A percentile compares a stretch with the other conserved stretches of the same genome.
Evolutionary conservation across 768 basidiomycete genomes (phyloP).

Genomic region (Piloderma croceum): DNA sequence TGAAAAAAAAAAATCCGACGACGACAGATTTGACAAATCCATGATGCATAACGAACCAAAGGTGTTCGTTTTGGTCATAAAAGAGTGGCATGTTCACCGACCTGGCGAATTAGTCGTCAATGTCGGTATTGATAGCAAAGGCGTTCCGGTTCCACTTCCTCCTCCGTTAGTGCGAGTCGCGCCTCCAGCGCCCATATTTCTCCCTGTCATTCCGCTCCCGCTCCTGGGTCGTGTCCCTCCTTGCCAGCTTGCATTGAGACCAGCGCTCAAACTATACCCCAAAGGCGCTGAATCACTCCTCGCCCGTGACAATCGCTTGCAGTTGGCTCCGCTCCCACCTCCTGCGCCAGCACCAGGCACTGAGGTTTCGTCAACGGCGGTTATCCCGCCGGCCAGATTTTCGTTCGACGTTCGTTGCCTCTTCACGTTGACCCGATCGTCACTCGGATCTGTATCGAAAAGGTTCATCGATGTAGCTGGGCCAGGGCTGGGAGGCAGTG

Average conservation of each 20-base stretch:
- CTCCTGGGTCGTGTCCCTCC: slow-evolving; percentile 27
- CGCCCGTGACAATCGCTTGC: slow-evolving; percentile 49
- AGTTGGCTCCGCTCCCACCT: background rate
- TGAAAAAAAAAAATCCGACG: too few species aligned
- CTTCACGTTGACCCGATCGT: slow-evolving; percentile 34
- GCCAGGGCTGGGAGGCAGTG: slow-evolving; percentile 29
- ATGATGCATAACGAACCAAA: too few species aligned
- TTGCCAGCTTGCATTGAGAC: slow-evolving; percentile 20
- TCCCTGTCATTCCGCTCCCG: slow-evolving; percentile 28
- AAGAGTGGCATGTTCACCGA: too few species aligned
- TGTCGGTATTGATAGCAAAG: slow-evolving; percentile 22
- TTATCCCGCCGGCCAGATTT: slow-evolving; percentile 20
- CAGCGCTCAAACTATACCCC: slow-evolving; percentile 38
- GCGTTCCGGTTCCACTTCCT: slow-evolving; percentile 14
- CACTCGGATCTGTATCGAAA: slow-evolving; percentile 21
- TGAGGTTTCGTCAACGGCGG: too few species aligned
- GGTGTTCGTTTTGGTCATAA: too few species aligned
- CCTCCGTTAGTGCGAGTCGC: slow-evolving; percentile 21
- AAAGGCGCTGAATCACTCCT: slow-evolving; percentile 66
- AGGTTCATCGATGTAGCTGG: slow-evolving; percentile 15
- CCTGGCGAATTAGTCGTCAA: too few species aligned
- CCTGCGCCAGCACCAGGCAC: background rate
- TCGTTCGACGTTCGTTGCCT: slow-evolving; percentile 48
- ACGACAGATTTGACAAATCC: too few species aligned
- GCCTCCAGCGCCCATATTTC: slow-evolving; percentile 1